Evolutionary conservation across 495 filamentous ascomycete genomes (phyloP).

Genomic region (Cryomyces antarcticus): DNA sequence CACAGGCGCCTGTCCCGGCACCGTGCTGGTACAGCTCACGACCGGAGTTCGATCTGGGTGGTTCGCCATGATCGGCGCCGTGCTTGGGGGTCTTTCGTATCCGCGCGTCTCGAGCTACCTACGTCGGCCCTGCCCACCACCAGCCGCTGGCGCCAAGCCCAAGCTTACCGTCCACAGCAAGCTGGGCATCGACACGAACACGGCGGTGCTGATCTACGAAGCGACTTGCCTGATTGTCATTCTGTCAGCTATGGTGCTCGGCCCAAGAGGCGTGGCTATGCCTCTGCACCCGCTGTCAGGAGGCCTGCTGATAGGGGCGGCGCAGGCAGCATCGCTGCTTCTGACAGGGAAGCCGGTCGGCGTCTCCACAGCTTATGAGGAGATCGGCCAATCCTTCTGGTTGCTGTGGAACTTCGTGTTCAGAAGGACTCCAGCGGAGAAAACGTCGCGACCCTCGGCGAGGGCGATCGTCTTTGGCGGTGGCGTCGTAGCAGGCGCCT

Average conservation of each 20-base stretch:
- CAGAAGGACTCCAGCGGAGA: background rate
- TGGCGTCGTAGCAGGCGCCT: constrained; percentile 25
- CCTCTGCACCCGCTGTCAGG: constrained; percentile 21
- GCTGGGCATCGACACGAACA: constrained; percentile 11
- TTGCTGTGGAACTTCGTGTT: constrained; percentile 7
- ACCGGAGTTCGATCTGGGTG: constrained; percentile 25
- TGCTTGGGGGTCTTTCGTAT: constrained; percentile 6
- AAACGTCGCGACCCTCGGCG: background rate
- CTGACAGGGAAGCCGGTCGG: constrained; percentile 25
- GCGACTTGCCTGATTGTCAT: constrained; percentile 1
- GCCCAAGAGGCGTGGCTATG: background rate
- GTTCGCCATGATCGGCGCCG: constrained; percentile 11
- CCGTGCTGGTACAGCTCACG: constrained; percentile 31
- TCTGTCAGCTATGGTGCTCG: background rate
- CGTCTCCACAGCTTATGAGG: constrained; percentile 30
- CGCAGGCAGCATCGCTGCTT: constrained; percentile 26
- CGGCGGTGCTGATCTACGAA: constrained; percentile 1
- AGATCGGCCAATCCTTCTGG: constrained; percentile 27
- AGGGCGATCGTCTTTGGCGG: constrained; percentile 22
- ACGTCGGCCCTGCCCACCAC: background rate
- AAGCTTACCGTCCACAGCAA: constrained; percentile 16
- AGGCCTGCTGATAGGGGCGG: constrained; percentile 27
- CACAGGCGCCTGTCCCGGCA: constrained; percentile 35
- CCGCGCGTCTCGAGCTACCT: background rate
- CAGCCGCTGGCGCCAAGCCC: background rate